Conservation (phyloP, 1,139 yeast genomes). For the Candida pseudocylindracea region DNA sequence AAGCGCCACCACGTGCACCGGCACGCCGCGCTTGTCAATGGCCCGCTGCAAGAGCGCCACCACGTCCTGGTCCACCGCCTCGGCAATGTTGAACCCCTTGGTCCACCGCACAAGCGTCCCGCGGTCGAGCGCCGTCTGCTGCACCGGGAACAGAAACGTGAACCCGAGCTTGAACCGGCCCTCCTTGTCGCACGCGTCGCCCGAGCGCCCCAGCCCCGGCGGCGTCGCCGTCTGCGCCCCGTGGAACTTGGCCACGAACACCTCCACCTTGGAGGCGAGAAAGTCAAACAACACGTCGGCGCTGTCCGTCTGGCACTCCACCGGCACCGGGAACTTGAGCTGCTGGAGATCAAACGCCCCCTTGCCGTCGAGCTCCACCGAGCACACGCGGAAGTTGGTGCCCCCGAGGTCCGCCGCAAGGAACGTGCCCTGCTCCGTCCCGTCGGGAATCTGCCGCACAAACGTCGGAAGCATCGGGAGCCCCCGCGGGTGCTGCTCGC, state of each 20-base stretch:
- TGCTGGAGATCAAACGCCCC: slow-evolving; percentile 56
- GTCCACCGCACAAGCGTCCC: slow-evolving; percentile 89
- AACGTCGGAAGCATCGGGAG: slow-evolving; percentile 81
- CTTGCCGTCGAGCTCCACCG: slow-evolving; percentile 59
- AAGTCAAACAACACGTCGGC: slow-evolving; percentile 41
- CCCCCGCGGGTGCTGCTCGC: too few relatives aligned
- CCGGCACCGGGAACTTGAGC: slow-evolving; percentile 52
- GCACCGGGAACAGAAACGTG: slow-evolving; percentile 82
- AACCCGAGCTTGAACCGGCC: slow-evolving; percentile 50
- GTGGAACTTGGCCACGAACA: slow-evolving; percentile 46
- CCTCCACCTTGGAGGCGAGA: slow-evolving; percentile 45
- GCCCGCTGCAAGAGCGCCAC: slow-evolving; percentile 50
- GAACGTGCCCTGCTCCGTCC: slow-evolving; percentile 54
- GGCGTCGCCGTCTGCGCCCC: slow-evolving; percentile 7
- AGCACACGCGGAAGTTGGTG: slow-evolving; percentile 76
- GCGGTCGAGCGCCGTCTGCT: slow-evolving; percentile 54
- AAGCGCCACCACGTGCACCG: slow-evolving; percentile 65
- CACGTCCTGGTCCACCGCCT: slow-evolving; percentile 67
- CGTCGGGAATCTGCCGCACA: slow-evolving; percentile 64
- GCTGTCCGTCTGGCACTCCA: slow-evolving; percentile 34
- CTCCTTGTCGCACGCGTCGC: slow-evolving; percentile 4
- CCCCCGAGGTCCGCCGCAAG: slow-evolving; percentile 83
- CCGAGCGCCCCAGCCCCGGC: too few relatives aligned
- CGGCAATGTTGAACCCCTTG: slow-evolving; percentile 73
- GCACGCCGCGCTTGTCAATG: slow-evolving; percentile 30